Percentiles rank a stretch among this genome's conserved stretches.
Conservation (phyloP, 2,329 filamentous ascomycete genomes). For the Tolypocladium tropicale region DNA sequence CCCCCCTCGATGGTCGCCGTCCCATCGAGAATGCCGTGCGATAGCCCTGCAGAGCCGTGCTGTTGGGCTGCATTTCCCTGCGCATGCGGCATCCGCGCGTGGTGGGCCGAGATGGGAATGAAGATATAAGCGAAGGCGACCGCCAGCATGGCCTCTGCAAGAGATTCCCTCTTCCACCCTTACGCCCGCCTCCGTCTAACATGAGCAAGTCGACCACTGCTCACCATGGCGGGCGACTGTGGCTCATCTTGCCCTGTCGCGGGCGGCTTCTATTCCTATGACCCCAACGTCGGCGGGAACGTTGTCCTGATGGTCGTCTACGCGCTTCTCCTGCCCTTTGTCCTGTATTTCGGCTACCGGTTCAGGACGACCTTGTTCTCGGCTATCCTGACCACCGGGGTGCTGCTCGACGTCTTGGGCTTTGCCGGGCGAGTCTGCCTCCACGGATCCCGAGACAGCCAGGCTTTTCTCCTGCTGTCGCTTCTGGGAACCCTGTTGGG, state of each 20-base stretch:
- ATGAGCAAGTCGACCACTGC: slow-evolving; percentile 13
- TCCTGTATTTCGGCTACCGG: slow-evolving; percentile 26
- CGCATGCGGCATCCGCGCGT: neutral
- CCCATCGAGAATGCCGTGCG: neutral
- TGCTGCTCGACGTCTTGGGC: slow-evolving; percentile 33
- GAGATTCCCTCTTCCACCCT: slow-evolving; percentile 1
- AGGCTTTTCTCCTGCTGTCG: slow-evolving; percentile 30
- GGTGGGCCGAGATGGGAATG: neutral
- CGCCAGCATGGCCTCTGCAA: neutral
- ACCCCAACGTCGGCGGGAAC: slow-evolving; percentile 27
- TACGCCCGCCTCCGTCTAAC: slow-evolving; percentile 7
- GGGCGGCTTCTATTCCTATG: slow-evolving; percentile 26
- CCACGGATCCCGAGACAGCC: slow-evolving; percentile 18
- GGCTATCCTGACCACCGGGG: slow-evolving; percentile 25
- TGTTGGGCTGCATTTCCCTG: neutral
- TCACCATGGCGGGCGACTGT: slow-evolving; percentile 25
- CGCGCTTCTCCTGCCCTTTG: slow-evolving; percentile 25
- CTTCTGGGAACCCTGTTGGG: slow-evolving; percentile 37
- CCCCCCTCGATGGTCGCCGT: neutral
- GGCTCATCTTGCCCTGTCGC: slow-evolving; percentile 23
- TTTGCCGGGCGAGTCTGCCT: slow-evolving; percentile 36
- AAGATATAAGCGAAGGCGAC: neutral
- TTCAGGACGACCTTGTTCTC: slow-evolving; percentile 31
- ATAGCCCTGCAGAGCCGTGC: neutral
- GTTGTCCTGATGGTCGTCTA: slow-evolving; percentile 29